Conservation (phyloP, 805 yeast species). For the Yarrowia sp. region DNA sequence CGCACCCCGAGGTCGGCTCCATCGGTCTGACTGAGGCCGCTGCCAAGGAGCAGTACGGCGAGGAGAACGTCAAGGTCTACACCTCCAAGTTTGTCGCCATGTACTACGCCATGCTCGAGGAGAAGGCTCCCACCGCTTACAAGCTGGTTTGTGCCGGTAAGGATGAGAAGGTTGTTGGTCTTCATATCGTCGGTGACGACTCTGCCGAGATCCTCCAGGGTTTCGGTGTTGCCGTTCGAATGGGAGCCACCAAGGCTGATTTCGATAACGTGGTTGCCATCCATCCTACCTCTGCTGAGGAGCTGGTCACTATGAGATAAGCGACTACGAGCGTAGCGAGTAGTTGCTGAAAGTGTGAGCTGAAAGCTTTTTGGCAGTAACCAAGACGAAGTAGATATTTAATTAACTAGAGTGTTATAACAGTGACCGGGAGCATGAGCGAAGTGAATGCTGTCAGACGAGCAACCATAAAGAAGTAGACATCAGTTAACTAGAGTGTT, state of each 20-base stretch:
- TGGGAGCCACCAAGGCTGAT: constrained; percentile 98
- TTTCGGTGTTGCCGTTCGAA: constrained; percentile 95
- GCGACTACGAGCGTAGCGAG: too few relatives aligned
- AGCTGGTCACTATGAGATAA: constrained; percentile 81
- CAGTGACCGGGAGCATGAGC: too few relatives aligned
- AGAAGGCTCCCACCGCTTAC: constrained; percentile 87
- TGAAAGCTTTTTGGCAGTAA: too few relatives aligned
- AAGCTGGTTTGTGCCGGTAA: constrained; percentile 78
- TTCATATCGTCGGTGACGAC: constrained; percentile 90
- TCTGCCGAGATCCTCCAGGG: constrained; percentile 96
- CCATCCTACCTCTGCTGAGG: constrained; percentile 99
- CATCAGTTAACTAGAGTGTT: too few relatives aligned
- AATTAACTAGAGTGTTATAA: background rate
- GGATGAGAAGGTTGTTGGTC: constrained; percentile 92
- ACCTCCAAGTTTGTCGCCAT: constrained; percentile 84
- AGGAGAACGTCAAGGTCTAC: constrained; percentile 80
- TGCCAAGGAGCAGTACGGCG: constrained; percentile 81
- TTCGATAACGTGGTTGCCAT: constrained; percentile 97
- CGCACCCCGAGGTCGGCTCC: constrained; percentile 97
- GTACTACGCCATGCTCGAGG: constrained; percentile 81
- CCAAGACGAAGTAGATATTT: constrained; percentile 30
- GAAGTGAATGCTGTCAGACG: too few relatives aligned
- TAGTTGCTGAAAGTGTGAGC: too few relatives aligned
- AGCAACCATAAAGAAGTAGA: too few relatives aligned
- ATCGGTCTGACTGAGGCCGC: constrained; percentile 84